Evolutionary conservation across 208 protist species (phyloP).

Genomic region (Crithidia bombi): DNA sequence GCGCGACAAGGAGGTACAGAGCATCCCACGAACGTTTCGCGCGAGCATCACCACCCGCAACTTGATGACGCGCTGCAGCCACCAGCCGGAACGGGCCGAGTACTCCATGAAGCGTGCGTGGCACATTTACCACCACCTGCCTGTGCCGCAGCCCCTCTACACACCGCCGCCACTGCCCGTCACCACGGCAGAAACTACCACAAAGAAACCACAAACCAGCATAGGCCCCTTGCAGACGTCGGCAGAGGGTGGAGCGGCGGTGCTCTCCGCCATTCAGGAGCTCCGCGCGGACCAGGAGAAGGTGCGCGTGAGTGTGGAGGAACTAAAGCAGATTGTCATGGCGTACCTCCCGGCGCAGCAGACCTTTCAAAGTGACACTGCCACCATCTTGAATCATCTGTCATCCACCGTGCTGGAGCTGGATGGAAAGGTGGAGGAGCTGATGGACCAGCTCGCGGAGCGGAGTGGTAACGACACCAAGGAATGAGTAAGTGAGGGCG

Average conservation of each 20-base stretch:
- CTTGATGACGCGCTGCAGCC: conserved; percentile 85
- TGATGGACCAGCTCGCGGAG: conserved; percentile 42
- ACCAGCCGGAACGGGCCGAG: conserved; percentile 78
- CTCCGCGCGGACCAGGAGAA: conserved; percentile 52
- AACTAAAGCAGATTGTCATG: conserved; percentile 58
- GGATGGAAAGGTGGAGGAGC: conserved; percentile 74
- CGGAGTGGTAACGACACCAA: background rate
- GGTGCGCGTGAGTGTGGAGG: conserved; percentile 40
- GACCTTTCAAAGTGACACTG: conserved; percentile 66
- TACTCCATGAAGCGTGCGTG: conserved; percentile 90
- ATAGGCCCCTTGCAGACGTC: background rate
- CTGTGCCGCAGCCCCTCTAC: conserved; percentile 68
- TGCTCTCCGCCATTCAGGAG: conserved; percentile 40
- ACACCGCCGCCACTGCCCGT: conserved; percentile 19
- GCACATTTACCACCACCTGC: conserved; percentile 79
- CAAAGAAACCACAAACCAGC: background rate
- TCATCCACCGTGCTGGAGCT: conserved; percentile 72
- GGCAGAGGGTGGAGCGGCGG: conserved; percentile 34
- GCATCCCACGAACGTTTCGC: conserved; percentile 68
- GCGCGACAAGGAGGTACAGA: conserved; percentile 49
- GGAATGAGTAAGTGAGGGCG: background rate
- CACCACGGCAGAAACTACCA: background rate
- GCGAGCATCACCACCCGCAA: conserved; percentile 89
- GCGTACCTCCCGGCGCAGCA: conserved; percentile 20
- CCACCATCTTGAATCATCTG: conserved; percentile 74